These are phyloP conservation scores for Pontederia crassipes DNA, from an alignment of 176 grass and related monocot genomes.

Conservation along the genomic window DNA sequence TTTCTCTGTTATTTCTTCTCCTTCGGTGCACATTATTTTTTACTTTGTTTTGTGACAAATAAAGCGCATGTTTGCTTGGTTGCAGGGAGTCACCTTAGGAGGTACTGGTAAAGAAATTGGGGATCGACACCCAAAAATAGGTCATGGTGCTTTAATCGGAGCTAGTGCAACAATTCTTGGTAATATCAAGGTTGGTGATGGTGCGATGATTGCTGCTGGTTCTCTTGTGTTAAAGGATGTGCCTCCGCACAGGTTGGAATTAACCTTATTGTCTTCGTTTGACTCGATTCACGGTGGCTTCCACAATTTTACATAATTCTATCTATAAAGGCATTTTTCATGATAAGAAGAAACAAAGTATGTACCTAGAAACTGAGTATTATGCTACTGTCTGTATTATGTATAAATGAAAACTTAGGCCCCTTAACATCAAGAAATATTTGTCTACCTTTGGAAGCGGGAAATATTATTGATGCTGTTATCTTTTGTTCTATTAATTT, in stretches of 20 bases:
- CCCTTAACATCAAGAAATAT: too few species aligned
- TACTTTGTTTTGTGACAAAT: not conserved
- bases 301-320: too few species aligned
- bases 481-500: too few species aligned
- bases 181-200: conserved; percentile 82
- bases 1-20: not conserved
- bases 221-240: conserved; percentile 94
- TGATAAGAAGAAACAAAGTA: too few species aligned
- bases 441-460: too few species aligned
- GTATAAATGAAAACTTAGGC: too few species aligned
- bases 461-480: too few species aligned
- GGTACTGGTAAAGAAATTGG: conserved; percentile 93
- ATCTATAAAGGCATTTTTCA: too few species aligned
- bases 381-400: too few species aligned
- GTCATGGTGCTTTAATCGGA: conserved; percentile 91
- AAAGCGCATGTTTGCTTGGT: conserved; percentile 1
- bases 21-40: not conserved
- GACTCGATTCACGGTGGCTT: not conserved
- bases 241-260: conserved; percentile 78
- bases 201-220: conserved; percentile 91
- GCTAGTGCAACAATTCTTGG: conserved; percentile 91
- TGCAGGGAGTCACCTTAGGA: conserved; percentile 90
- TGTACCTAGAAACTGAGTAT: too few species aligned
- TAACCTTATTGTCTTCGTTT: not conserved
- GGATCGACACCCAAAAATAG: conserved; percentile 93